phyloP scores from a whole-genome alignment of 352 stramenopile genomes.

The Sclerospora graminicola region DNA sequence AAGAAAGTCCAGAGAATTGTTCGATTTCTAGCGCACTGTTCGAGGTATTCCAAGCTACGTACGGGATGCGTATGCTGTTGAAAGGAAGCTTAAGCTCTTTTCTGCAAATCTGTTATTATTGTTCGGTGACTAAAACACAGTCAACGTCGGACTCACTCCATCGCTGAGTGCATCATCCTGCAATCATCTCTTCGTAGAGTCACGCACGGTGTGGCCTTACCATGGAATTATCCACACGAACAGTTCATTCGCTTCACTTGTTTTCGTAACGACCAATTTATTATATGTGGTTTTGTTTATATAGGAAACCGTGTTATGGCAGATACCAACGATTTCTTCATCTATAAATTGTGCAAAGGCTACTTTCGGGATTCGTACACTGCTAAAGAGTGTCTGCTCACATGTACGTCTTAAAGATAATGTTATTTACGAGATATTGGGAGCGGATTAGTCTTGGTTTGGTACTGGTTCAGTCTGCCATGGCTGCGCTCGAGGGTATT shows the following conservation, averaged over 20 bases:
- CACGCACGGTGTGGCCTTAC: conserved; percentile 22
- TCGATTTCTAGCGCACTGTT: no score
- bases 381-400: conserved; percentile 72
- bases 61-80: no score
- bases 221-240: no score
- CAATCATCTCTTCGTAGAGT: conserved; percentile 25
- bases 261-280: no score
- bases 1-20: no score
- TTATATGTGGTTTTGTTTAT: conserved; percentile 5
- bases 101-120: no score
- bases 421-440: neutral
- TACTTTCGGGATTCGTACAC: no score
- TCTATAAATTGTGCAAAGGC: no score
- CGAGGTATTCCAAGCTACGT: no score
- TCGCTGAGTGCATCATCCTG: conserved; percentile 16
- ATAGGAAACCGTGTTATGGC: conserved; percentile 36
- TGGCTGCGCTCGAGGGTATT: conserved; percentile 43
- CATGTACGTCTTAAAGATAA: conserved; percentile 29
- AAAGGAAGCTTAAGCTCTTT: no score
- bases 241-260: no score
- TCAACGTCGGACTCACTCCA: conserved; percentile 7
- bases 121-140: conserved; percentile 12
- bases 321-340: conserved; percentile 44
- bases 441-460: neutral
- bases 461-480: conserved; percentile 34